A percentile compares a stretch with the other conserved stretches of the same genome.
Conservation (phyloP, 2,329 filamentous ascomycete genomes). For the Alternaria sp. region DNA sequence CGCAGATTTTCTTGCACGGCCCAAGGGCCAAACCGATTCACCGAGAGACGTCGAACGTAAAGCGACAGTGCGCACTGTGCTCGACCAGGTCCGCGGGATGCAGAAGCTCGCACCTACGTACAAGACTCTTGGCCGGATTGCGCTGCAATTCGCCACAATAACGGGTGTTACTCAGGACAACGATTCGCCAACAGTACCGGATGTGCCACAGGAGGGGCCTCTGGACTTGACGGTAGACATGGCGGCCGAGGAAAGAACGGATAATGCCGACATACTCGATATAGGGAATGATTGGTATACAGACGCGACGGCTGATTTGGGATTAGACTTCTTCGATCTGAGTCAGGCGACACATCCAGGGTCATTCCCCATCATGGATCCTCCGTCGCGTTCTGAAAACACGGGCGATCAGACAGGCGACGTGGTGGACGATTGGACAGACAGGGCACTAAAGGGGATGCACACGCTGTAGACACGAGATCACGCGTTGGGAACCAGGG, state of each 20-base stretch:
- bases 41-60: constrained; percentile 29
- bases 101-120: constrained; percentile 28
- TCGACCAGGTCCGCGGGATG: constrained; percentile 22
- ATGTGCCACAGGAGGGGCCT: background rate
- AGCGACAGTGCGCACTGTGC: constrained; percentile 24
- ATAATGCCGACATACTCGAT: constrained; percentile 18
- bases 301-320: constrained; percentile 25
- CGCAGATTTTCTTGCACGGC: constrained; percentile 35
- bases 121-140: constrained; percentile 27
- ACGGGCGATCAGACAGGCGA: constrained; percentile 3
- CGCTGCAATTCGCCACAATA: constrained; percentile 32
- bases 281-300: constrained; percentile 31
- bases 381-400: constrained; percentile 15
- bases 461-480: constrained; percentile 13
- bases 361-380: constrained; percentile 1
- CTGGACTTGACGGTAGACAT: constrained; percentile 3
- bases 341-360: constrained; percentile 3
- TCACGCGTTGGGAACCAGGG: background rate
- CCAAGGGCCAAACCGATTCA: constrained; percentile 23
- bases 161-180: constrained; percentile 25
- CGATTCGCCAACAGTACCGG: background rate
- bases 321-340: constrained; percentile 29
- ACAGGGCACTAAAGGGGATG: constrained; percentile 23
- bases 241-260: constrained; percentile 11
- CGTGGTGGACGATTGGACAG: constrained; percentile 31